Base-by-base conservation (phyloP, 176 grass and related monocot species). In the Avena insularis region DNA sequence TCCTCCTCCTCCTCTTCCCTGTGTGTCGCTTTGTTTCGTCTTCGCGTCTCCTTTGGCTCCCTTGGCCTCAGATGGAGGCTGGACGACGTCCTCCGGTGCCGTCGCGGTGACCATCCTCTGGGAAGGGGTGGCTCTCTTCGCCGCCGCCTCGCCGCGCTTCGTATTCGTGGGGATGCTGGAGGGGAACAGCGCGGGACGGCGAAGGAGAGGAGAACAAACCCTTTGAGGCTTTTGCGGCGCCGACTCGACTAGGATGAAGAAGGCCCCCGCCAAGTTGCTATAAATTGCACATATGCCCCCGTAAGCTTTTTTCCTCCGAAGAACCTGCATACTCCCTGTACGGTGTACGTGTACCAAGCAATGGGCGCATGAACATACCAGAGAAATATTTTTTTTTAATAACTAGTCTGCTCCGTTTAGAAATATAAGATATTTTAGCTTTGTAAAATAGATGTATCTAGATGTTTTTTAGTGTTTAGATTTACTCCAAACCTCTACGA, bases 81-180 rank as follows among this genome's bases (percentile, higher is more conserved):
- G 81, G 75, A 64, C 82, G 8, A 77, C 83, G 12, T 86, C 90
- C 55, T 84, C 81, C 75, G 71, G 49, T 79, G 79, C 45, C 21
- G 47, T 48, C 25, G 49, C 12, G 20, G 85, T 75, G 2, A 63
- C 21, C 84, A 90, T 90, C 49, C 9, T 90, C 79, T 5, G 74
- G 59, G 20, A 83, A 88, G 20, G 67, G 57, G 50, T 78, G 86
- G 65, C 61, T 29, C 69, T 2, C 75, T 15, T 43, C n/a, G 54
- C 64, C 81, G 81, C 53, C 33, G 55, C 36, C 10, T 73, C 23
- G 31, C 10, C 29, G 75, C 75, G 17, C 68, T 71, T 71, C 68
- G 9, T 19, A 12, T 62, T 62, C 59, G 35, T 36, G 4, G 17
- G 36, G 67, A 35, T 69, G 36, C 15, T 69, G 66, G 66, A 43